These are phyloP conservation scores for Gamsiella multidivaricata DNA, from an alignment of 192 early-diverging fungal genomes.

Conservation along the genomic window DNA sequence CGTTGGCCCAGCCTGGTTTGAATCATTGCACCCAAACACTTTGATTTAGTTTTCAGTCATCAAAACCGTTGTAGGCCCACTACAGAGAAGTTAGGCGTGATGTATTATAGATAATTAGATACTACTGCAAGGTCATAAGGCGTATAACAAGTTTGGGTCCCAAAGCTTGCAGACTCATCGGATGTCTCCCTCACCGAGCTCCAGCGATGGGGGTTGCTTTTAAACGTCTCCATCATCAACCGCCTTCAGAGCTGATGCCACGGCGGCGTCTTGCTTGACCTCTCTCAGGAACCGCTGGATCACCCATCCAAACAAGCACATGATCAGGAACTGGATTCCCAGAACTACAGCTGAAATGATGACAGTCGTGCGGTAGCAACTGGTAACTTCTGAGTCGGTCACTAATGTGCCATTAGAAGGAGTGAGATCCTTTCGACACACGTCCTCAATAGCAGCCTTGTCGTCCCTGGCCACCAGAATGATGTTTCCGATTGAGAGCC, in stretches of 20 bases:
- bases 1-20: too few relatives aligned
- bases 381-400: constrained; percentile 10
- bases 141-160: too few relatives aligned
- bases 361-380: constrained; percentile 21
- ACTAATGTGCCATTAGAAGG: constrained; percentile 9
- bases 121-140: too few relatives aligned
- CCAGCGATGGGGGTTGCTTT: too few relatives aligned
- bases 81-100: too few relatives aligned
- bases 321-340: constrained; percentile 40
- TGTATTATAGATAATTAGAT: too few relatives aligned
- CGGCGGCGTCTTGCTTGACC: constrained; percentile 38
- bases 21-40: too few relatives aligned
- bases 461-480: constrained; percentile 28
- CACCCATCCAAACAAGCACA: constrained; percentile 48
- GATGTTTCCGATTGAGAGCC: constrained; percentile 32
- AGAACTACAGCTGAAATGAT: constrained; percentile 43
- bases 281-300: constrained; percentile 44
- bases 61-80: too few relatives aligned
- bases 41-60: too few relatives aligned
- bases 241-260: constrained; percentile 29
- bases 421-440: constrained; percentile 7
- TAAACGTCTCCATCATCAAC: constrained; percentile 24
- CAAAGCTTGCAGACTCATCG: too few relatives aligned
- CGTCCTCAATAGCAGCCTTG: constrained; percentile 14
- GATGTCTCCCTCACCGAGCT: too few relatives aligned